A percentile compares a stretch with the other conserved stretches of the same genome.
Evolutionary conservation across 495 filamentous ascomycete genomes (phyloP).

Genomic region (Penicillium argentinense): DNA sequence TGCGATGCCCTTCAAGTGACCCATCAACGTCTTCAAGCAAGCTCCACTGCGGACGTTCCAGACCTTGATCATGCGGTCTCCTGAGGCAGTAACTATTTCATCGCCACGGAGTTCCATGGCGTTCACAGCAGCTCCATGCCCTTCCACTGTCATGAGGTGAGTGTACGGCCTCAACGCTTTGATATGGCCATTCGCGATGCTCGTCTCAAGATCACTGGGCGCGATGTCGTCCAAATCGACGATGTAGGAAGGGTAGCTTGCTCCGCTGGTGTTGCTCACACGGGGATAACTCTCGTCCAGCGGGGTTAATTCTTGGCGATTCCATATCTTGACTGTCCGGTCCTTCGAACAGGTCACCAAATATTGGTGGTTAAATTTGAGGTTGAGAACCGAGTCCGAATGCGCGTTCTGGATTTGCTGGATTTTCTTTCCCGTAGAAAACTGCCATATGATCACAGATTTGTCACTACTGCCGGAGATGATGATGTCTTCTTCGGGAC

Average conservation of each 20-base stretch:
- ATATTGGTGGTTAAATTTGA: constrained; percentile 86
- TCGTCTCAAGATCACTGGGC: constrained; percentile 42
- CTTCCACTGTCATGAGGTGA: constrained; percentile 74
- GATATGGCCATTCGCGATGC: constrained; percentile 38
- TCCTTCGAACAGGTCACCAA: constrained; percentile 97
- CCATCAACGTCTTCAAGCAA: constrained; percentile 73
- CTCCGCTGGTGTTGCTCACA: constrained; percentile 35
- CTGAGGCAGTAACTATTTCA: constrained; percentile 90
- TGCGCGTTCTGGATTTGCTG: constrained; percentile 75
- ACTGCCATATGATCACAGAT: constrained; percentile 86
- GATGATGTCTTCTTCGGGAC: constrained; percentile 83
- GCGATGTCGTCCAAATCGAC: constrained; percentile 51
- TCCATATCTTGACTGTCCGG: constrained; percentile 94
- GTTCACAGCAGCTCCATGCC: constrained; percentile 91
- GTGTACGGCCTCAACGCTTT: constrained; percentile 57
- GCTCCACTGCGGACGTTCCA: constrained; percentile 85
- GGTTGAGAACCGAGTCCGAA: constrained; percentile 88
- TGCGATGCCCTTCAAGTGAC: constrained; percentile 93
- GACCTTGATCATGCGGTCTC: constrained; percentile 85
- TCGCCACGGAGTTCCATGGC: constrained; percentile 86
- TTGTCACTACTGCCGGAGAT: constrained; percentile 92
- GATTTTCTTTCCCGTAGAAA: constrained; percentile 82
- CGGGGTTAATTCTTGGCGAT: constrained; percentile 66
- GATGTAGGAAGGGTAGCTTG: constrained; percentile 54
- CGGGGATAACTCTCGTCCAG: constrained; percentile 67